Percentiles rank a stretch among this genome's conserved stretches.
These are phyloP conservation scores for Colletotrichum sp. DNA, from an alignment of 2,329 filamentous ascomycete species.

Conservation along the genomic window DNA sequence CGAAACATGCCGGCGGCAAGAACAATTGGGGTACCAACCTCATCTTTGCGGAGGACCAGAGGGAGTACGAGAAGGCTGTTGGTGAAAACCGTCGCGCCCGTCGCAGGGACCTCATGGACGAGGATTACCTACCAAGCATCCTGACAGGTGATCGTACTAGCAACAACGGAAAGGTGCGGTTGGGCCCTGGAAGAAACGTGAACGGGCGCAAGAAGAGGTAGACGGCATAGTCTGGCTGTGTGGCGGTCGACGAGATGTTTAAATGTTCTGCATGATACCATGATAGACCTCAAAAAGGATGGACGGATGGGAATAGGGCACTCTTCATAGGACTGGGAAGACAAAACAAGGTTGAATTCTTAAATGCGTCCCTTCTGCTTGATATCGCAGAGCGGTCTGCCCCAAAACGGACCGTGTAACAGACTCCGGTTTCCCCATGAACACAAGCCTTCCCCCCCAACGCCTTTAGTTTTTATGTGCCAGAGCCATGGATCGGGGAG, in stretches of 20 bases:
- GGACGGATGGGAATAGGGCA: background rate
- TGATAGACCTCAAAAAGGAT: constrained; percentile 9
- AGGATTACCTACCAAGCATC: constrained; percentile 88
- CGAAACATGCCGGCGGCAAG: constrained; percentile 72
- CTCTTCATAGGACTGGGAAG: background rate
- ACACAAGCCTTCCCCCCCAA: constrained; percentile 16
- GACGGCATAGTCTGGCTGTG: background rate
- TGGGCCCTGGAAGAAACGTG: constrained; percentile 85
- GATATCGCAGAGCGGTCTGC: background rate
- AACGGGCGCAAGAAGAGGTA: constrained; percentile 52
- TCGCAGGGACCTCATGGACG: constrained; percentile 88
- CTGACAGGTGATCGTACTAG: constrained; percentile 77
- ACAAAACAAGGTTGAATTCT: constrained; percentile 3
- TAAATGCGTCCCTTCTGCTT: background rate
- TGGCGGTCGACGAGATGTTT: background rate
- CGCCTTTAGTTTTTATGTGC: constrained; percentile 10
- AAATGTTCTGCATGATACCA: constrained; percentile 23
- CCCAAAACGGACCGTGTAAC: constrained; percentile 6
- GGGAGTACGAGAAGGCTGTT: constrained; percentile 77
- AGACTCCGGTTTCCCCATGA: constrained; percentile 8
- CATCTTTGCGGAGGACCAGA: constrained; percentile 93
- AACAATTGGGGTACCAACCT: constrained; percentile 85
- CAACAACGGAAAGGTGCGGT: constrained; percentile 70
- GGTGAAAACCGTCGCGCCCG: constrained; percentile 69
- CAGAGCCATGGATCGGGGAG: background rate